Base-by-base conservation (phyloP, 331 rosid species). In the Quercus lobata region DNA sequence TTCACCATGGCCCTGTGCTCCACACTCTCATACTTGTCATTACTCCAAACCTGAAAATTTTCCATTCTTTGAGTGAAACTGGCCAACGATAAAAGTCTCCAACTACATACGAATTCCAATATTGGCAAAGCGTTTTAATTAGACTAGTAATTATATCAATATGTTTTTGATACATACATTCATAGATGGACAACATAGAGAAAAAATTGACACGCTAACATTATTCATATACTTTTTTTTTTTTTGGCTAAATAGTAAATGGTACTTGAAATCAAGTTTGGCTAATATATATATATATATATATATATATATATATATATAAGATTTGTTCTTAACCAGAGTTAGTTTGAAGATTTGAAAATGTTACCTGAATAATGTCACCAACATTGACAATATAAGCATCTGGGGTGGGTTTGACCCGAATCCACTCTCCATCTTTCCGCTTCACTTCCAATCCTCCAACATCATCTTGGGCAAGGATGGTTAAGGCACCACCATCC, bases 391-490 rank as follows among this genome's bases (percentile, higher is more conserved):
- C 49, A 41, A 41, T 41, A 8, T 41, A 41, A 41, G 49, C 49
- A 41, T 41, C 49, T 41, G 49, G 49, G 49, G 12, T 41, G 49
- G 49, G 49, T 41, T 41, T 41, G 49, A 41, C 49, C 49, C 49
- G 49, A 8, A 41, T 2, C 49, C 49, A 41, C 12, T 8, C 49
- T 41, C 49, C 49, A 41, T 41, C 49, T 41, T 41, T 41, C 49
- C 90, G 75, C 80, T 73, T 87, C 16, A 91, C 93, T 86, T 91
- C 87, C 10, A 93, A 78, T 1, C 97, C 97, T 52, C 91, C 93
- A 27, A 91, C 92, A 11, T 93, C 85, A 76, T 88, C 97, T 76
- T 93, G 93, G 69, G 97, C 88, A 2, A 91, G 88, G 21, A 91
- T 82, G 2, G 97, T 93, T 61, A 91, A 81, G 15, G 77, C 91